A percentile compares a stretch with the other conserved stretches of the same genome.
These are phyloP conservation scores for Heracleum sosnowskyi DNA, from an alignment of 129 eudicot genomes.

Conservation along the genomic window DNA sequence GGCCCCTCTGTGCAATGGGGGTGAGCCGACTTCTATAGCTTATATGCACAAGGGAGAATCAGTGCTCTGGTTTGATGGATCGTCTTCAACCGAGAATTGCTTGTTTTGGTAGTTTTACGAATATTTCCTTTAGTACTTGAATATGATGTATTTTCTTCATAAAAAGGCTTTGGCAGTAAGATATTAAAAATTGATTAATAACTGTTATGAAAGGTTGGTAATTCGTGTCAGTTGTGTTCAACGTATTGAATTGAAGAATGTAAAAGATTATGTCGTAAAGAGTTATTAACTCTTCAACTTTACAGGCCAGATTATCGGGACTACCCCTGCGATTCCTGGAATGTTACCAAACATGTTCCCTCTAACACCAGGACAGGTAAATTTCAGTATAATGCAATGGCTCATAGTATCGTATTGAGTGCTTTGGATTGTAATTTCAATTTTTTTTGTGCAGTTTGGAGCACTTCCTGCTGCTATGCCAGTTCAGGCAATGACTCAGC, in stretches of 20 bases:
- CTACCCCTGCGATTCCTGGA: constrained; percentile 69
- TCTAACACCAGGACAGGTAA: constrained; percentile 65
- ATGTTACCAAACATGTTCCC: constrained; percentile 75
- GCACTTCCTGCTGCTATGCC: constrained; percentile 7
- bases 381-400: not conserved
- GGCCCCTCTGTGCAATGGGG: constrained; percentile 99
- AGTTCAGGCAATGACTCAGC: constrained; percentile 70
- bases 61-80: constrained; percentile 75
- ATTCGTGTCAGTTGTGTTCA: constrained; percentile 17
- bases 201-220: constrained; percentile 18
- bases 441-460: constrained; percentile 1
- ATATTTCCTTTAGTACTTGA: constrained; percentile 31
- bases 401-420: not conserved
- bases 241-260: not conserved
- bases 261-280: not conserved
- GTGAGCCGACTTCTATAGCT: constrained; percentile 99
- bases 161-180: constrained; percentile 6
- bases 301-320: constrained; percentile 73
- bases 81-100: constrained; percentile 85
- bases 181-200: constrained; percentile 9
- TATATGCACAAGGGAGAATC: constrained; percentile 86
- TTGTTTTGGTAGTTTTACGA: constrained; percentile 63
- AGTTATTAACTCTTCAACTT: constrained; percentile 24
- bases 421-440: not conserved
- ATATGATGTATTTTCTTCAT: constrained; percentile 16